A percentile compares a stretch with the other conserved stretches of the same genome.
These are phyloP conservation scores for Ophiostoma australiae DNA, from an alignment of 2,329 filamentous ascomycete genomes.

Conservation along the genomic window DNA sequence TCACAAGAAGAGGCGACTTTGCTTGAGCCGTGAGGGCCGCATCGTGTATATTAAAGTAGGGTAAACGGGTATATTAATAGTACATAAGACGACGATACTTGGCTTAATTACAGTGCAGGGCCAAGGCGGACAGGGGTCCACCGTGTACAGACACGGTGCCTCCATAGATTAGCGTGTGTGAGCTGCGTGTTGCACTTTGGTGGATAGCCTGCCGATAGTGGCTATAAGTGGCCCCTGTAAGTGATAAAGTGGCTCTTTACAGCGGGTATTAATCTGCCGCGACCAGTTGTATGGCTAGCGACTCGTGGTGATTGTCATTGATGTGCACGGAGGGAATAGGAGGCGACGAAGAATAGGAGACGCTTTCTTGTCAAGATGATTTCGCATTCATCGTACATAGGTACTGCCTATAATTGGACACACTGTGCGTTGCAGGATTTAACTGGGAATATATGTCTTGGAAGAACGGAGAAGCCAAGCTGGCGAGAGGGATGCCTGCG, in stretches of 20 bases:
- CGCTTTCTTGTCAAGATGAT: background rate
- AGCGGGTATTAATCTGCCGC: constrained; percentile 10
- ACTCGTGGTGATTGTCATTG: background rate
- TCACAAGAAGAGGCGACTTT: background rate
- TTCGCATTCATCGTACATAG: background rate
- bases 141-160: background rate
- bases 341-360: background rate
- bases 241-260: constrained; percentile 3
- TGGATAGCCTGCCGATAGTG: background rate
- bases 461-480: background rate
- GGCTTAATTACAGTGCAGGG: background rate
- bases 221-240: background rate
- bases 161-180: background rate
- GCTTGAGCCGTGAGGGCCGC: background rate
- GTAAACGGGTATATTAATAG: background rate
- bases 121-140: constrained; percentile 5
- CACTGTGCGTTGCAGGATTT: background rate
- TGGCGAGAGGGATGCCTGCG: background rate
- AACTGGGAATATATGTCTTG: background rate
- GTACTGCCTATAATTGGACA: too few relatives aligned
- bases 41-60: background rate
- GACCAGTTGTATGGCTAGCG: background rate
- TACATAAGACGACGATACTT: background rate
- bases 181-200: constrained; percentile 1
- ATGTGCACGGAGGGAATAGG: background rate